Percentiles rank a stretch among this genome's conserved stretches.
These are phyloP conservation scores for Singerocomus inundabilis DNA, from an alignment of 1,284 basidiomycete genomes.

Conservation along the genomic window DNA sequence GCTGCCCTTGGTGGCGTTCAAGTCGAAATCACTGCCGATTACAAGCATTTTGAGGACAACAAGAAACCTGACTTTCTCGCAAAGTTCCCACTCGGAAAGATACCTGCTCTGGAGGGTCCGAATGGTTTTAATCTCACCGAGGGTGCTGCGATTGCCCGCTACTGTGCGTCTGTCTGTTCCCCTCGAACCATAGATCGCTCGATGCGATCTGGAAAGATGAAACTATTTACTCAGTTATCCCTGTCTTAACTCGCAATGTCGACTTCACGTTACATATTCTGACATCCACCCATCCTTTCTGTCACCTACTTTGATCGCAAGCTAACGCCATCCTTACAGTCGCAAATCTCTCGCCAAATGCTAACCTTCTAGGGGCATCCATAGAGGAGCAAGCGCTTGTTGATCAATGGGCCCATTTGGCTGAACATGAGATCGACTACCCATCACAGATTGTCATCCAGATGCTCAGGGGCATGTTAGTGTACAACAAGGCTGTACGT, in stretches of 20 bases:
- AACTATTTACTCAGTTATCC: slow-evolving; percentile 47
- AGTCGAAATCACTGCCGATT: slow-evolving; percentile 56
- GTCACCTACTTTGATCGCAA: slow-evolving; percentile 12
- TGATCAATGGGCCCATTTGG: slow-evolving; percentile 67
- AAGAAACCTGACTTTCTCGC: slow-evolving; percentile 72
- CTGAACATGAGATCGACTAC: slow-evolving; percentile 53
- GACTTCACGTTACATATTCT: slow-evolving; percentile 42
- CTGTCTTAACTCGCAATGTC: slow-evolving; percentile 60
- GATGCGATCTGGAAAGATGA: slow-evolving; percentile 24
- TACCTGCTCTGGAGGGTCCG: slow-evolving; percentile 77
- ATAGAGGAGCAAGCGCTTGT: slow-evolving; percentile 58
- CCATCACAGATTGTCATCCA: slow-evolving; percentile 29
- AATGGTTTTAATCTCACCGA: slow-evolving; percentile 86
- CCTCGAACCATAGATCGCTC: slow-evolving; percentile 14
- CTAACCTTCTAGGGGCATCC: slow-evolving; percentile 58
- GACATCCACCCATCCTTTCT: slow-evolving; percentile 22
- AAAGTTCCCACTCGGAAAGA: slow-evolving; percentile 84
- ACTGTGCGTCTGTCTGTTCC: slow-evolving; percentile 67
- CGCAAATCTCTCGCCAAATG: slow-evolving; percentile 66
- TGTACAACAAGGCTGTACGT: slow-evolving; percentile 57
- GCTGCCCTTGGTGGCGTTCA: slow-evolving; percentile 73
- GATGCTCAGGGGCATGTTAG: slow-evolving; percentile 41
- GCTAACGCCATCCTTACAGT: slow-evolving; percentile 49
- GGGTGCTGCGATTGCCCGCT: slow-evolving; percentile 79
- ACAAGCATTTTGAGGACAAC: slow-evolving; percentile 74